These are phyloP conservation scores for Prillingera fragicola DNA, from an alignment of 1,284 basidiomycete genomes.

Conservation along the genomic window DNA sequence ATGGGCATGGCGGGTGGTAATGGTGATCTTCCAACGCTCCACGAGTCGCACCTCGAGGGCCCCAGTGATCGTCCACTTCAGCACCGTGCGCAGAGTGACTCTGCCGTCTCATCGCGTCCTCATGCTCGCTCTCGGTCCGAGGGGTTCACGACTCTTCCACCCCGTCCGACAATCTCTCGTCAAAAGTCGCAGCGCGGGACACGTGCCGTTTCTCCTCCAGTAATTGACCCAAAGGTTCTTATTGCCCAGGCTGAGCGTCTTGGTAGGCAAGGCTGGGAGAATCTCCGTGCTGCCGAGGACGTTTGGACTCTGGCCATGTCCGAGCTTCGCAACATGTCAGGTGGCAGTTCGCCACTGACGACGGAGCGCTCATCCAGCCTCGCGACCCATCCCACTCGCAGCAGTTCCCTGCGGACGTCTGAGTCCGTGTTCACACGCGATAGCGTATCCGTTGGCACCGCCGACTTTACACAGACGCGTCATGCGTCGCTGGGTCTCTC, in stretches of 20 bases:
- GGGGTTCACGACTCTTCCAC: neutral
- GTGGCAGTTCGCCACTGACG: no score
- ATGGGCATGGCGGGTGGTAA: conserved; percentile 16
- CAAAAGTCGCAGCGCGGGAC: no score
- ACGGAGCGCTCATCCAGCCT: no score
- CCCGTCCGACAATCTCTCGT: no score
- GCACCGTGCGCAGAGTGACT: neutral
- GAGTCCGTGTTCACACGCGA: no score
- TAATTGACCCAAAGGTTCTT: no score
- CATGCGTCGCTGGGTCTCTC: no score
- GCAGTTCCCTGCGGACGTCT: no score
- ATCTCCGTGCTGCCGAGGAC: conserved; percentile 16
- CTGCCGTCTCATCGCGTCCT: neutral
- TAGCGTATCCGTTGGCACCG: no score
- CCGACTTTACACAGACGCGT: no score
- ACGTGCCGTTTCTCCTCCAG: no score
- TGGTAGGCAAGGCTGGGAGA: conserved; percentile 14
- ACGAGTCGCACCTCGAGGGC: neutral
- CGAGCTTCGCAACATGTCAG: conserved; percentile 19
- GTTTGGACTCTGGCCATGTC: conserved; percentile 18
- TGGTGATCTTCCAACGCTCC: neutral
- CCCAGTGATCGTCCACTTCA: neutral
- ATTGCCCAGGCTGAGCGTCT: conserved; percentile 15
- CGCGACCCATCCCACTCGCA: no score
- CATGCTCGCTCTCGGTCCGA: conserved; percentile 2